Evolutionary conservation across 2,329 filamentous ascomycete genomes (phyloP).

Genomic region (Ophiostoma tasmaniense): DNA sequence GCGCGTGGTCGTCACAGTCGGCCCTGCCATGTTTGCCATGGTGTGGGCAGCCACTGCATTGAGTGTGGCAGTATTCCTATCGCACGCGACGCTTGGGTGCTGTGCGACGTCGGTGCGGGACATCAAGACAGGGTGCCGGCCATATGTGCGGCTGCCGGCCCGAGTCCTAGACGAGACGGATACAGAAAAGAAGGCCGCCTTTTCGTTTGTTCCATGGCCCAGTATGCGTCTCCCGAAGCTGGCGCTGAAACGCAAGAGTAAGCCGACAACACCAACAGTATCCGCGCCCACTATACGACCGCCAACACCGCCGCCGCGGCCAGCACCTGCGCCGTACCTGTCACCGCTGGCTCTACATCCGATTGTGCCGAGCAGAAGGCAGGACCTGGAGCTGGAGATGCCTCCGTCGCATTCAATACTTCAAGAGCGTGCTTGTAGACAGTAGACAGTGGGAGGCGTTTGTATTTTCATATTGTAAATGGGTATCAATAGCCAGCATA

Average conservation of each 20-base stretch:
- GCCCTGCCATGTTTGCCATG: slow-evolving; percentile 69
- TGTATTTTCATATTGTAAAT: background rate
- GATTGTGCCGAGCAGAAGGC: background rate
- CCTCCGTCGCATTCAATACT: background rate
- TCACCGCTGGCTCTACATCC: background rate
- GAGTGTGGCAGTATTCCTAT: slow-evolving; percentile 58
- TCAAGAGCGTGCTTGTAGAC: background rate
- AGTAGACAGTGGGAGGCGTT: background rate
- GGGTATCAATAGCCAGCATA: slow-evolving; percentile 1
- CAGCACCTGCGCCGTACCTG: background rate
- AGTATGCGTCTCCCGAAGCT: background rate
- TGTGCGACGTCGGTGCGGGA: slow-evolving; percentile 54
- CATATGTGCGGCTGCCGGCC: slow-evolving; percentile 18
- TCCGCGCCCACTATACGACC: background rate
- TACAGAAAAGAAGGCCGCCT: background rate
- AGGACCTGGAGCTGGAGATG: background rate
- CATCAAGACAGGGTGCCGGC: slow-evolving; percentile 34
- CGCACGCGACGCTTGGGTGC: slow-evolving; percentile 71
- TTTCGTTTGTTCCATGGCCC: background rate
- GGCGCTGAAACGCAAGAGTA: background rate
- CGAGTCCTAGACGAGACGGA: background rate
- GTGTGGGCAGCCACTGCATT: slow-evolving; percentile 76
- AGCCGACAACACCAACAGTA: background rate
- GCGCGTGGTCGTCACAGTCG: slow-evolving; percentile 66
- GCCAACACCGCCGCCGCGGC: background rate